Base-by-base conservation (phyloP, 345 rosid genomes). In the Populus tremula region DNA sequence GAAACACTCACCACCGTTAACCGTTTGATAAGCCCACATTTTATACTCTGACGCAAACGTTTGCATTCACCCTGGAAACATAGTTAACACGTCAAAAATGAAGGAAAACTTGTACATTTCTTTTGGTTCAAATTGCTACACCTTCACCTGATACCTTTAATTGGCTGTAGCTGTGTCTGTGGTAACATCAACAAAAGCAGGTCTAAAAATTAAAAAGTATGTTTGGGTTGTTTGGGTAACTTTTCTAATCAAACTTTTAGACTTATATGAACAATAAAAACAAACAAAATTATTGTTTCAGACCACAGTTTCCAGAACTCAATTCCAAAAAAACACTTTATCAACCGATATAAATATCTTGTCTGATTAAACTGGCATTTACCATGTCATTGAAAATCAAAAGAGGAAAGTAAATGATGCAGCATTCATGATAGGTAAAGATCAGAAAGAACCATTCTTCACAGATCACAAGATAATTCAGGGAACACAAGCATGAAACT, bases 11-110 rank as follows among this genome's bases (percentile, higher is more conserved):
- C 99, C 93, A 96, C 96, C 21, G 85, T 93, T 75, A 90, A 76
- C 77, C 79, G 85, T 78, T 88, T 92, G 70, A 84, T 84, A 78
- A 87, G 89, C 78, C 97, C 95, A 82, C 89, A 85, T 86, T 87
- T 89, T 71, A 96, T 85, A 82, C 88, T 87, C 88, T 89, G 89
- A 56, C 86, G 79, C 70, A 96, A 75, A 74, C 82, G 83, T 75
- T 81, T 85, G 87, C 99, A 96, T 84, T 96, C 99, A 59, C 91
- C 96, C 99, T 96, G 88, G 70, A 79, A 85, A 61, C 53, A 79
- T 62, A 82, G 54, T 65, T 38, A 81, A 67, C 62, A 81, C 31
- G 45, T 82, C 33, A 82, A 47, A 64, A 72, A 5, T 67, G 35
- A 39, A 72, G 61, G 23, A 14, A 21, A 56, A 45, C 50, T 45